Conservation (phyloP, 805 yeast genomes). For the Teunomyces barrocoloradensis region DNA sequence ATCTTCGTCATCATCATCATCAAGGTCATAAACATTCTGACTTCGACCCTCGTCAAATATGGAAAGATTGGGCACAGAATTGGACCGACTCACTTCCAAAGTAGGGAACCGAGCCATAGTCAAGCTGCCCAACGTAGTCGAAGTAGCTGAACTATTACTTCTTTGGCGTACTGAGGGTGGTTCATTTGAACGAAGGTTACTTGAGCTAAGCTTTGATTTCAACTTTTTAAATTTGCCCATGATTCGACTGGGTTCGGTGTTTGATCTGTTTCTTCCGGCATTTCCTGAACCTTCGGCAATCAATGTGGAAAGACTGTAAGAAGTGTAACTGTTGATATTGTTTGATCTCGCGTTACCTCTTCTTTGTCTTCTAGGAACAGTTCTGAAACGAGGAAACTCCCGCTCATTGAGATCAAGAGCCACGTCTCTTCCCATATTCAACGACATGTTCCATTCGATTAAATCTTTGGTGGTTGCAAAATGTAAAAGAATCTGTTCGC, state of each 20-base stretch:
- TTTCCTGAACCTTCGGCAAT: conserved; percentile 1
- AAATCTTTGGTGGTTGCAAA: conserved; percentile 62
- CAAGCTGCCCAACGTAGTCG: neutral
- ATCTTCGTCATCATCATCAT: conserved; percentile 9
- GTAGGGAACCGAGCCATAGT: conserved; percentile 1
- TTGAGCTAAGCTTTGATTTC: conserved; percentile 15
- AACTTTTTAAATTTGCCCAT: conserved; percentile 22
- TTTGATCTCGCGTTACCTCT: conserved; percentile 14
- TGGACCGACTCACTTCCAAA: conserved; percentile 3
- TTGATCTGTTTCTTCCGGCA: conserved; percentile 9
- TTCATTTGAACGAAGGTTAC: neutral
- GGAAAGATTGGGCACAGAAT: conserved; percentile 3
- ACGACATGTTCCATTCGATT: conserved; percentile 73
- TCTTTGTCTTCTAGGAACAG: conserved; percentile 76
- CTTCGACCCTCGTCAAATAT: conserved; percentile 1
- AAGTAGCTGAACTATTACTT: neutral
- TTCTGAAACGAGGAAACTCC: conserved; percentile 70
- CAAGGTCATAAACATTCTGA: neutral
- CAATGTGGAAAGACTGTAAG: conserved; percentile 5
- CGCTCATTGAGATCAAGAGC: conserved; percentile 73
- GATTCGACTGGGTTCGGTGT: conserved; percentile 21
- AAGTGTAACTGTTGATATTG: conserved; percentile 5
- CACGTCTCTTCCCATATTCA: conserved; percentile 75
- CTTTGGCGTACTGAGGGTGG: neutral
- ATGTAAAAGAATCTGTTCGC: conserved; percentile 73